Base-by-base conservation (phyloP, 139 green algal genomes). In the Haematococcus lacustris region DNA sequence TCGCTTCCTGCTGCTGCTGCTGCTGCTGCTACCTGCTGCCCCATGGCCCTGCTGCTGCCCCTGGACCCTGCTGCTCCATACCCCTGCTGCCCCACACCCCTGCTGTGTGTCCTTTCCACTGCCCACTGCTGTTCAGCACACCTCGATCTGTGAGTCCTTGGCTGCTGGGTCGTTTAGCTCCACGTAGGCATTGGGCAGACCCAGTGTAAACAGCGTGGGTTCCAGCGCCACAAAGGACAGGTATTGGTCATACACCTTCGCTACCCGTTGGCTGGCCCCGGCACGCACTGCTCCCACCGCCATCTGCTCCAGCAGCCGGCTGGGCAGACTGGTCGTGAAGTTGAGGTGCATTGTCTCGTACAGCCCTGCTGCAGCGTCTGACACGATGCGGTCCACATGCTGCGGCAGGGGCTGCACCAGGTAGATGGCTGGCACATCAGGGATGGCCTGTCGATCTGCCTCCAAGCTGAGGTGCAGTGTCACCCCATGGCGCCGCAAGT, bases 351-450 rank as follows among this genome's bases (percentile, higher is more conserved):
- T 86, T 3, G 78, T 73, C 74, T 97, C 95, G 66, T 99, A 99
- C 35, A 97, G 79, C 0, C 84, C 85, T 0, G 70, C 73, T 21
- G 75, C 73, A 25, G 88, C 83, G 74, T 99, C 96, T 2, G 80
- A 47, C 0, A 80, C 71, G 39, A 98, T 91, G 7, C 83, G 80
- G 35, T 89, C 70, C 2, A 97, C 74, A 39, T 94, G 92, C 13
- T 73, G 53, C 33, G 78, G 59, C 5, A 73, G 92, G 26, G 91
- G 85, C 39, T 88, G 75, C n/a, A 98, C 80, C 59, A 98, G 92
- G 76, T 99, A 99, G 0, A 99, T 80, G 0, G 93, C 95, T 35
- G 96, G 92, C n/a, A 96, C 93, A 57, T 99, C 96, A 0, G 93
- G 86, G 60, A 99, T 97, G 43, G 88, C 63, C 82, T 99, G 89